A percentile compares a stretch with the other conserved stretches of the same genome.
These are phyloP conservation scores for Rosa chinensis DNA, from an alignment of 306 rosid genomes.

Conservation along the genomic window DNA sequence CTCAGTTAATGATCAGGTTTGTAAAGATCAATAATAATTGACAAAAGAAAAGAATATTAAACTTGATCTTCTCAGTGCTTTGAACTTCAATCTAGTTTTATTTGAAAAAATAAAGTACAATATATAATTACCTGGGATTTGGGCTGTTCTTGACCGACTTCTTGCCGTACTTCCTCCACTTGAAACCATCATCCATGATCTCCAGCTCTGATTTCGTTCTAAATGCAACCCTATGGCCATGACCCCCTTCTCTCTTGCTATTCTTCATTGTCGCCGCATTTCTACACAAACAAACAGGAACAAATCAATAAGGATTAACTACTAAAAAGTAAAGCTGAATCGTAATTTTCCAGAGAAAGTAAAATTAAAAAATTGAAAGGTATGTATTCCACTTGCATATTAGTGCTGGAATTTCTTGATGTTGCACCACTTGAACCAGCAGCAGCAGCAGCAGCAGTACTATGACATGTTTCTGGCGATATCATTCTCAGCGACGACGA, in stretches of 20 bases:
- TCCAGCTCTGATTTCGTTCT: constrained; percentile 66
- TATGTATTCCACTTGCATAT: constrained; percentile 32
- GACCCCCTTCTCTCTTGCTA: constrained; percentile 30
- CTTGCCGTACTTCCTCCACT: constrained; percentile 87
- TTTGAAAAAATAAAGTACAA: background rate
- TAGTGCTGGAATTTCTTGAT: constrained; percentile 26
- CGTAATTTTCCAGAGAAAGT: background rate
- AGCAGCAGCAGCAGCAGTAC: constrained; percentile 7
- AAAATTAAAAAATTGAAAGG: background rate
- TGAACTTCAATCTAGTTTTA: background rate
- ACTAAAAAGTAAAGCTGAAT: background rate
- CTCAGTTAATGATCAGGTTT: background rate
- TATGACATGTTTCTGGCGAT: constrained; percentile 41
- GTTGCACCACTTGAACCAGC: constrained; percentile 18
- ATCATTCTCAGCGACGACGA: constrained; percentile 42
- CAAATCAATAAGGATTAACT: background rate
- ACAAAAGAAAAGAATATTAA: no score
- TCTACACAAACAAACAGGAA: constrained; percentile 29
- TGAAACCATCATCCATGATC: constrained; percentile 80
- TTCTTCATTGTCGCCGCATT: constrained; percentile 16
- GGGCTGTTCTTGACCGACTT: constrained; percentile 65
- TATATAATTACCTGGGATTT: constrained; percentile 47
- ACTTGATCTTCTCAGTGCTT: background rate
- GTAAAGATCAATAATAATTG: background rate
- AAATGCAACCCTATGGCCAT: constrained; percentile 50